Conservation (phyloP, 345 rosid species). For the Bruguiera parviflora region DNA sequence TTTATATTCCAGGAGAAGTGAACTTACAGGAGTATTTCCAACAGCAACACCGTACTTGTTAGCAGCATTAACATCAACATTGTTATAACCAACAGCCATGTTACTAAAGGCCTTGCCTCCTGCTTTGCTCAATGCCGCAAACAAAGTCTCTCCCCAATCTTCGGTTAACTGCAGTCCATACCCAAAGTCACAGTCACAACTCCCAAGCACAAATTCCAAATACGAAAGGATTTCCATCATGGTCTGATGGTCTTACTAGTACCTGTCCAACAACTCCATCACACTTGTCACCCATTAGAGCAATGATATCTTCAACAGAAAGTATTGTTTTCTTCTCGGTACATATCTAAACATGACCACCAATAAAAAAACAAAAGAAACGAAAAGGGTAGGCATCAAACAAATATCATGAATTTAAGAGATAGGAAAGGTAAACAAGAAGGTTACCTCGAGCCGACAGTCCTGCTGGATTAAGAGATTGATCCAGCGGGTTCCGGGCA, state of each 20-base stretch:
- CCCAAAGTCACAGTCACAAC: not conserved
- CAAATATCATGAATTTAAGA: not conserved
- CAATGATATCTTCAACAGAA: constrained; percentile 86
- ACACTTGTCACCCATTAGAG: constrained; percentile 81
- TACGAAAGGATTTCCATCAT: constrained; percentile 1
- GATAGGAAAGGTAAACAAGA: not conserved
- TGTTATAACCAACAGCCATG: constrained; percentile 99
- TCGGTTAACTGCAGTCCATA: constrained; percentile 64
- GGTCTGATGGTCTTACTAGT: not conserved
- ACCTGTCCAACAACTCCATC: constrained; percentile 98
- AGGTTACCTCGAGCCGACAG: constrained; percentile 81
- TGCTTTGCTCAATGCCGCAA: constrained; percentile 80
- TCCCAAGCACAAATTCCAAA: not conserved
- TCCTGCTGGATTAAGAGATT: constrained; percentile 84
- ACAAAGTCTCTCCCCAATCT: constrained; percentile 94
- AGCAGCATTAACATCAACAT: constrained; percentile 93
- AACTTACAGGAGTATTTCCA: constrained; percentile 91
- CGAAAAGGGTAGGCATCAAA: not conserved
- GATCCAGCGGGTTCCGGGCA: constrained; percentile 99
- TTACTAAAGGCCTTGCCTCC: constrained; percentile 94
- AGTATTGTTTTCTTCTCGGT: constrained; percentile 88
- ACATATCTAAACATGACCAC: constrained; percentile 51
- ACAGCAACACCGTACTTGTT: constrained; percentile 90
- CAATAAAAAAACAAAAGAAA: not conserved
- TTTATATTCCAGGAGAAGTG: not conserved